A percentile compares a stretch with the other conserved stretches of the same genome.
Conservation (phyloP, 768 basidiomycete genomes). For the Tylopilus intermedius region DNA sequence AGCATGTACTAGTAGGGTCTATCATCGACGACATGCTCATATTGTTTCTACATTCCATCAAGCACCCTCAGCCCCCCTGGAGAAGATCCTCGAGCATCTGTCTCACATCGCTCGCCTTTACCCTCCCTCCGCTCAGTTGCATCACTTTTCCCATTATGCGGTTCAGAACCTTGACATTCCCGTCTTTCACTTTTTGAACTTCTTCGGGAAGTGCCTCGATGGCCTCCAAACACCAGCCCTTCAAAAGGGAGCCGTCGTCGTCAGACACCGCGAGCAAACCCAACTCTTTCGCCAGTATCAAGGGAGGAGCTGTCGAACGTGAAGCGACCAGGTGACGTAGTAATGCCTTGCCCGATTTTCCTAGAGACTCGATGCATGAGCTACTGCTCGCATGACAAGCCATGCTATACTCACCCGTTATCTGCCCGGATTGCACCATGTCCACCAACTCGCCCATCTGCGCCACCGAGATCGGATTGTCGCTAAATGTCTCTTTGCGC, state of each 20-base stretch:
- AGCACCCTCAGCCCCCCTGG: neutral
- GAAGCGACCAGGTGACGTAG: conserved; percentile 65
- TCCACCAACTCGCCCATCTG: conserved; percentile 78
- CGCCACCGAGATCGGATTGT: conserved; percentile 53
- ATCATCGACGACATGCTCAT: neutral
- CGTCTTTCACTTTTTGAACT: conserved; percentile 56
- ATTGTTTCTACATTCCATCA: neutral
- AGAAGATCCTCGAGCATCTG: conserved; percentile 47
- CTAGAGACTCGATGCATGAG: conserved; percentile 33
- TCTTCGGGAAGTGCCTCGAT: conserved; percentile 65
- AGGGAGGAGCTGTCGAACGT: conserved; percentile 33
- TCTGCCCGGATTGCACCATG: conserved; percentile 54
- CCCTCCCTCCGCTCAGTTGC: conserved; percentile 70
- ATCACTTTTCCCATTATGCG: conserved; percentile 55
- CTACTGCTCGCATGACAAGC: neutral
- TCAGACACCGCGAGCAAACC: conserved; percentile 40
- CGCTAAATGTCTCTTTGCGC: conserved; percentile 49
- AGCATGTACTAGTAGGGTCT: neutral
- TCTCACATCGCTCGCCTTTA: conserved; percentile 62
- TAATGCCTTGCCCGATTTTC: conserved; percentile 72
- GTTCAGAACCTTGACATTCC: conserved; percentile 72
- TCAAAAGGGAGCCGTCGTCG: conserved; percentile 38
- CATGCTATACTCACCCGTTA: conserved; percentile 55
- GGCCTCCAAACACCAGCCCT: conserved; percentile 54
- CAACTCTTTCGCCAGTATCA: conserved; percentile 45